These are phyloP conservation scores for Terfezia claveryi DNA, from an alignment of 495 filamentous ascomycete species.

Conservation along the genomic window DNA sequence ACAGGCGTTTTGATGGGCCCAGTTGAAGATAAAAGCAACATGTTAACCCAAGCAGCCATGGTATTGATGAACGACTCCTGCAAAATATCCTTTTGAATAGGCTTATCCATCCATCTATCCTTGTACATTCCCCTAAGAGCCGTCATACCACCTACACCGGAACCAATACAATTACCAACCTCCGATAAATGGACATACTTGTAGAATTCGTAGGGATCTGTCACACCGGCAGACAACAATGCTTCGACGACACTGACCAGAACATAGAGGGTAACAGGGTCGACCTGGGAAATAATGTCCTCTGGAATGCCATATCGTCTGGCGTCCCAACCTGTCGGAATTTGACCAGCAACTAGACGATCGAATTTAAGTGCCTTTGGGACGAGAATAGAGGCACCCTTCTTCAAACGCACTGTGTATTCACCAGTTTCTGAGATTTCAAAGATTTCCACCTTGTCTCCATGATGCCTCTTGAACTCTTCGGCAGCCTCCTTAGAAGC, in stretches of 20 bases:
- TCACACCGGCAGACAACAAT: conserved; percentile 79
- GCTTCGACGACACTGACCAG: conserved; percentile 84
- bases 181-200: conserved; percentile 97
- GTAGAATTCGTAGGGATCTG: conserved; percentile 99
- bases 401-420: conserved; percentile 79
- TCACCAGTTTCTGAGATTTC: conserved; percentile 88
- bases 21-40: conserved; percentile 88
- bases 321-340: conserved; percentile 93
- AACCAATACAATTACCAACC: conserved; percentile 95
- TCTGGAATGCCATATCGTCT: conserved; percentile 87
- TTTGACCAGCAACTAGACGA: conserved; percentile 85
- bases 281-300: conserved; percentile 93
- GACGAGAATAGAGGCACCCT: conserved; percentile 79
- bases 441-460: conserved; percentile 92
- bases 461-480: conserved; percentile 91
- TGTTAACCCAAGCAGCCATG: conserved; percentile 99
- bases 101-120: conserved; percentile 87
- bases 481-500: conserved; percentile 89
- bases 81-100: conserved; percentile 95
- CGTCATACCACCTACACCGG: conserved; percentile 81
- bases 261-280: conserved; percentile 85
- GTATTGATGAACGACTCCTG: conserved; percentile 99
- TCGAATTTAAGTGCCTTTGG: conserved; percentile 95
- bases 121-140: conserved; percentile 96
- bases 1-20: conserved; percentile 98